phyloP scores from a whole-genome alignment of 2,329 filamentous ascomycete species.

The Nigrospora osmanthi region DNA sequence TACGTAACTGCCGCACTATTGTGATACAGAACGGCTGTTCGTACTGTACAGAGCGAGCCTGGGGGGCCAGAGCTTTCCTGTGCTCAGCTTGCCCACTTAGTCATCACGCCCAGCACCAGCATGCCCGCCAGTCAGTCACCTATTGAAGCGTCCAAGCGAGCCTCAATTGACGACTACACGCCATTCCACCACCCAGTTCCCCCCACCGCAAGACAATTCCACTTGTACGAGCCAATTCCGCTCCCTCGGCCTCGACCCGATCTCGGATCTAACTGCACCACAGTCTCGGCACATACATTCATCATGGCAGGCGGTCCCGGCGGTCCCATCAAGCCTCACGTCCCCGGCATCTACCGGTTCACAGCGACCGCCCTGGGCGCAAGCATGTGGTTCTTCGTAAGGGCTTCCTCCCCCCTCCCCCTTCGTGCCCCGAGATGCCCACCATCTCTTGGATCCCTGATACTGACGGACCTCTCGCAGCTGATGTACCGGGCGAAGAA shows the following conservation, averaged over 20 bases:
- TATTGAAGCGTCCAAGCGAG: too few species aligned
- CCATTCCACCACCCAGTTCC: neutral
- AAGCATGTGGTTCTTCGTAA: conserved; percentile 99
- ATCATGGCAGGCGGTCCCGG: conserved; percentile 24
- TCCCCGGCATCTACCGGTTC: conserved; percentile 66
- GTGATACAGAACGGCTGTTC: too few species aligned
- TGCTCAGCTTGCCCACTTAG: too few species aligned
- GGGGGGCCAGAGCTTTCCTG: too few species aligned
- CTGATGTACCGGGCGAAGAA: conserved; percentile 95
- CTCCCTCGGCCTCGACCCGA: neutral
- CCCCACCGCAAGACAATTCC: neutral
- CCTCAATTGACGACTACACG: neutral
- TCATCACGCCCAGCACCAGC: too few species aligned
- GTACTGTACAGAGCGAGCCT: too few species aligned
- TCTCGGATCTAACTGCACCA: too few species aligned
- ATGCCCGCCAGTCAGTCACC: too few species aligned
- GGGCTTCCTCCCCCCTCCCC: conserved; percentile 23
- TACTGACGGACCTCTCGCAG: conserved; percentile 36
- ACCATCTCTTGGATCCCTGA: too few species aligned
- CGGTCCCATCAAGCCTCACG: conserved; percentile 31
- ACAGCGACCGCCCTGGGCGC: conserved; percentile 81
- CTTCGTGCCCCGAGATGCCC: neutral
- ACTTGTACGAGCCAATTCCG: neutral
- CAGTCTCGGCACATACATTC: conserved; percentile 4
- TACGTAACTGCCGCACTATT: too few species aligned